Conservation (phyloP, 441 rosid species). For the Theobroma grandiflorum region DNA sequence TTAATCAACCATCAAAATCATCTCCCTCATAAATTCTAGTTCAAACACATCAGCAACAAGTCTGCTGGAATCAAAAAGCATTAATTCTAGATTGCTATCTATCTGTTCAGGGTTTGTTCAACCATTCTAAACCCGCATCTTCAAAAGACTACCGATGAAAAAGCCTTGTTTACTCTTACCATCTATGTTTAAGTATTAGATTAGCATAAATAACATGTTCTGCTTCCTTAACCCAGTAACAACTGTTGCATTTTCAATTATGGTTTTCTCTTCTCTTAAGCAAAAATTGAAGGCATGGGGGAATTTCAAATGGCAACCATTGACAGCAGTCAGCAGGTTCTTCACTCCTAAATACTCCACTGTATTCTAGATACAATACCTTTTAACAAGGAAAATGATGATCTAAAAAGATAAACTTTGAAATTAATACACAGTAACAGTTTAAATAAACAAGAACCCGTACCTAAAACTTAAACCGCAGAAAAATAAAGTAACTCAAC, state of each 20-base stretch:
- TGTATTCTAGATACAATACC: too few species aligned
- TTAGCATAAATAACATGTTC: neutral
- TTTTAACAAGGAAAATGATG: neutral
- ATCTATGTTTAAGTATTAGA: neutral
- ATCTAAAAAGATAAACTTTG: neutral
- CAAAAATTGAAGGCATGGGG: neutral
- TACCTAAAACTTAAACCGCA: neutral
- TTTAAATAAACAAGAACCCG: neutral
- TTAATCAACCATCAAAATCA: conserved; percentile 9
- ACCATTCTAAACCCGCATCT: conserved; percentile 16
- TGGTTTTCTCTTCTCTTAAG: neutral
- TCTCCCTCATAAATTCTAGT: neutral
- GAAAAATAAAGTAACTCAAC: neutral
- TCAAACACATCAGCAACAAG: neutral
- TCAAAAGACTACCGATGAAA: neutral
- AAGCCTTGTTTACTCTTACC: neutral
- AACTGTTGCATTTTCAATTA: neutral
- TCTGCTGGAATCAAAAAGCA: neutral
- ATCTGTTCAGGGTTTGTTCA: neutral
- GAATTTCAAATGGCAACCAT: neutral
- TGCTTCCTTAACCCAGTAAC: neutral
- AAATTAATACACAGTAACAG: neutral
- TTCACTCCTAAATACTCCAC: neutral
- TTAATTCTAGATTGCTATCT: neutral
- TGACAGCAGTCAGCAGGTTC: neutral